Percentiles rank a stretch among this genome's conserved stretches.
Conservation (phyloP, 305 asterid genomes). For the Salvia sclarea region DNA sequence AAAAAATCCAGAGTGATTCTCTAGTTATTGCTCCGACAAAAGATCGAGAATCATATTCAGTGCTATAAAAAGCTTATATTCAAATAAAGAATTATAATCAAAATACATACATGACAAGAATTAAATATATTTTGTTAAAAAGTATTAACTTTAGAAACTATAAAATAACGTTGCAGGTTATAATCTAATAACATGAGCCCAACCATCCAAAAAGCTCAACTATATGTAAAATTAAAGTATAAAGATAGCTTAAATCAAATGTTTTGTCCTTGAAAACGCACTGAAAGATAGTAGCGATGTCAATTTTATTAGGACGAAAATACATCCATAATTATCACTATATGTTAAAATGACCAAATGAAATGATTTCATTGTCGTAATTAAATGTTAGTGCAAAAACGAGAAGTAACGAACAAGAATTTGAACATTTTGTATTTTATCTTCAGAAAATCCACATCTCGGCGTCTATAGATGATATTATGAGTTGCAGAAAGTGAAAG, state of each 20-base stretch:
- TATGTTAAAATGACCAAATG: too few species aligned
- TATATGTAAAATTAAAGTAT: neutral
- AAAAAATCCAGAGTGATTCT: neutral
- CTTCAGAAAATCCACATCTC: neutral
- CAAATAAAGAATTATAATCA: too few species aligned
- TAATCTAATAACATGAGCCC: neutral
- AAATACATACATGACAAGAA: neutral
- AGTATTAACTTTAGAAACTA: neutral
- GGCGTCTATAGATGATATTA: neutral
- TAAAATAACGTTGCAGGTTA: neutral
- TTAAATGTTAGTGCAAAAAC: too few species aligned
- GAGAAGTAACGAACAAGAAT: too few species aligned
- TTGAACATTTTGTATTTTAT: too few species aligned
- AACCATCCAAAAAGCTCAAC: neutral
- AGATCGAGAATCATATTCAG: neutral
- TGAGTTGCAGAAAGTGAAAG: neutral
- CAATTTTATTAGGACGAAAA: neutral
- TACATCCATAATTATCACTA: neutral
- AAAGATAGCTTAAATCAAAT: neutral
- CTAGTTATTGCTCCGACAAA: neutral
- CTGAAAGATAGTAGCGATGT: too few species aligned
- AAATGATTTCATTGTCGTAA: too few species aligned
- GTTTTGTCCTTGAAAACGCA: neutral
- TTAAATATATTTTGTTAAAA: neutral
- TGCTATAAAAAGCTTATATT: neutral